Conservation (phyloP, 768 basidiomycete genomes). For the Tylopilus rubrobrunneus region DNA sequence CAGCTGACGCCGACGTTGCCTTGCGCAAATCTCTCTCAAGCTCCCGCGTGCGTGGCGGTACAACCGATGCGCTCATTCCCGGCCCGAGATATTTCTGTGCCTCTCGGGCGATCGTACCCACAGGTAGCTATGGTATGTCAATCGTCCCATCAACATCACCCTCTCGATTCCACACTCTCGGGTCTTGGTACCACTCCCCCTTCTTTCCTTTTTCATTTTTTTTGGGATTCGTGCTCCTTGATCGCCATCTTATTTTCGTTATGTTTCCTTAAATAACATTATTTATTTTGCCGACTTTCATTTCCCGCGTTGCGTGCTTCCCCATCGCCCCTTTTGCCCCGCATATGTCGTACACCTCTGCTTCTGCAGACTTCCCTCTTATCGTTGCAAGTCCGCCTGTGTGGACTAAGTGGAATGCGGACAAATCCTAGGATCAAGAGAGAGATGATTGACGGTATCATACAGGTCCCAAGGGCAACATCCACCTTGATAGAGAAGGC, state of each 20-base stretch:
- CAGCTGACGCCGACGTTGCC: background rate
- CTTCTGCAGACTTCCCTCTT: conserved; percentile 1
- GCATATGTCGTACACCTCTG: background rate
- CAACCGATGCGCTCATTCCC: background rate
- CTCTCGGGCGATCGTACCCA: background rate
- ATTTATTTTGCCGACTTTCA: background rate
- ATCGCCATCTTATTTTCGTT: background rate
- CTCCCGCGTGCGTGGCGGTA: background rate
- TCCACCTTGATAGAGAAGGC: conserved; percentile 45
- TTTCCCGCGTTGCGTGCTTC: background rate
- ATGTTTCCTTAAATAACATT: background rate
- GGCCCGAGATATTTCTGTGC: background rate
- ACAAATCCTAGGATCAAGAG: background rate
- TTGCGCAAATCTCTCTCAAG: background rate
- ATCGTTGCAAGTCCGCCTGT: conserved; percentile 16
- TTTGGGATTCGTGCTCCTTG: background rate
- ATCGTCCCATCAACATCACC: background rate
- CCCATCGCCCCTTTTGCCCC: background rate
- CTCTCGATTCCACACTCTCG: background rate
- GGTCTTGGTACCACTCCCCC: background rate
- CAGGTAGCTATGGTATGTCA: background rate
- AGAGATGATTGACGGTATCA: background rate
- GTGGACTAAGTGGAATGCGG: background rate
- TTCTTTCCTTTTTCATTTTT: background rate
- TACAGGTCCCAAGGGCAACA: conserved; percentile 50